A percentile compares a stretch with the other conserved stretches of the same genome.
Conservation (phyloP, 164 flowering plant genomes). For the Vitis amurensis region DNA sequence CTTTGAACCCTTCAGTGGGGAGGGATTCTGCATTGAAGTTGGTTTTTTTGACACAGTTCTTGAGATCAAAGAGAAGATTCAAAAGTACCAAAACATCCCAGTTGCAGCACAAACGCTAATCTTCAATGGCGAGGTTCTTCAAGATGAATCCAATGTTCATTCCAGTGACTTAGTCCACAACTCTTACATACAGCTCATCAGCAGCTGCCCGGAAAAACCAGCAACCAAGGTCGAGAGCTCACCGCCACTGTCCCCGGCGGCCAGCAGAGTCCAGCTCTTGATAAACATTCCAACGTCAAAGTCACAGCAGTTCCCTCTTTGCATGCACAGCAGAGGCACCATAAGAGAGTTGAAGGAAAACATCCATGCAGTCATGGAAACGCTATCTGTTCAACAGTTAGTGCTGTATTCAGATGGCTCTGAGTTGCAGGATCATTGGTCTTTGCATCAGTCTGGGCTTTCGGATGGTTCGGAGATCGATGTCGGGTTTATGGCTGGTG, state of each 20-base stretch:
- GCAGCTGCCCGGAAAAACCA: conserved; percentile 17
- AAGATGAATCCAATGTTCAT: conserved; percentile 49
- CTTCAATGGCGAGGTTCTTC: conserved; percentile 53
- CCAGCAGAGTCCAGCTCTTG: conserved; percentile 32
- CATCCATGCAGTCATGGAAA: conserved; percentile 39
- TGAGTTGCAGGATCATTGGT: conserved; percentile 45
- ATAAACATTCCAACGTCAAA: conserved; percentile 35
- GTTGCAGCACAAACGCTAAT: conserved; percentile 52
- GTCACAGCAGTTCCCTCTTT: conserved; percentile 20
- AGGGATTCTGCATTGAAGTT: conserved; percentile 55
- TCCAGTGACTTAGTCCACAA: conserved; percentile 45
- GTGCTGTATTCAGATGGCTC: conserved; percentile 21
- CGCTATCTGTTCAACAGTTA: conserved; percentile 24
- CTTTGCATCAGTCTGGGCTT: conserved; percentile 34
- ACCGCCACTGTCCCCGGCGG: background rate
- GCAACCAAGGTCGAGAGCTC: conserved; percentile 8
- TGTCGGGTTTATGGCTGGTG: conserved; percentile 11
- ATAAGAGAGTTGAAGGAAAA: conserved; percentile 46
- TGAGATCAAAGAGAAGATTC: conserved; percentile 72
- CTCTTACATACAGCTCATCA: conserved; percentile 50
- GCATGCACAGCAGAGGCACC: conserved; percentile 34
- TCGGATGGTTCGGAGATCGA: conserved; percentile 41
- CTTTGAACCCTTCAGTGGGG: conserved; percentile 44
- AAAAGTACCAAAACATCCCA: conserved; percentile 56
- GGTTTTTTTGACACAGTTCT: conserved; percentile 70